Conservation (phyloP, 2,329 filamentous ascomycete genomes). For the Drechslerella coelobrocha region DNA sequence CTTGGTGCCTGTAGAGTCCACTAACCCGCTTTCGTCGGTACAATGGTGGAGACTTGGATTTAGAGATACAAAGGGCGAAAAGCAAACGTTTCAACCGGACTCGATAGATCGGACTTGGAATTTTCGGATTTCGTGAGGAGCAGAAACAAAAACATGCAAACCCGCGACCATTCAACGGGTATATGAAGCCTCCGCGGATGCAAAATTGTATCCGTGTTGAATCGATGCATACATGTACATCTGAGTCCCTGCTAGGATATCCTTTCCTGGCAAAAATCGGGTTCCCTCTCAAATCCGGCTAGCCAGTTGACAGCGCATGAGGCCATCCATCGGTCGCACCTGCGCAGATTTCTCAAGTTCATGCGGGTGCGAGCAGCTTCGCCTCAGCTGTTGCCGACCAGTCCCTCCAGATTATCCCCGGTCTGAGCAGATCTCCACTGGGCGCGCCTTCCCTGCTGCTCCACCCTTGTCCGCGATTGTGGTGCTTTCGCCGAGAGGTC, state of each 20-base stretch:
- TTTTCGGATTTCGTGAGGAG: constrained; percentile 28
- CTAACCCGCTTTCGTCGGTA: constrained; percentile 38
- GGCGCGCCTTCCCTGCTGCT: constrained; percentile 47
- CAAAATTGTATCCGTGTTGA: constrained; percentile 6
- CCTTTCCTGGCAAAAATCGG: constrained; percentile 46
- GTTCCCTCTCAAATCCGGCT: constrained; percentile 30
- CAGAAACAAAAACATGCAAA: constrained; percentile 39
- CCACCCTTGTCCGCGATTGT: constrained; percentile 29
- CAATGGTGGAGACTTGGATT: constrained; percentile 9
- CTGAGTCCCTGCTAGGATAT: constrained; percentile 17
- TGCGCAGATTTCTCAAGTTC: constrained; percentile 39
- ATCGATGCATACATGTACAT: constrained; percentile 20
- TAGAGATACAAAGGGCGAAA: constrained; percentile 25
- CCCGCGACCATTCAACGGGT: constrained; percentile 33
- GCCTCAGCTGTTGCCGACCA: constrained; percentile 43
- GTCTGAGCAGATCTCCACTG: constrained; percentile 34
- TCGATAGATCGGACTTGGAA: constrained; percentile 13
- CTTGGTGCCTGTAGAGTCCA: constrained; percentile 31
- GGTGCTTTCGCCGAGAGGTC: constrained; percentile 35
- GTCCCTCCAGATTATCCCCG: constrained; percentile 18
- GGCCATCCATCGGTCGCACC: constrained; percentile 41
- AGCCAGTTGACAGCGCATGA: constrained; percentile 49
- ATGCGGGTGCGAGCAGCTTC: constrained; percentile 49
- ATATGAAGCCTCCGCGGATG: constrained; percentile 44
- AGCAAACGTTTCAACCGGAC: constrained; percentile 17